These are phyloP conservation scores for Epithele typhae DNA, from an alignment of 768 basidiomycete genomes.

Conservation along the genomic window DNA sequence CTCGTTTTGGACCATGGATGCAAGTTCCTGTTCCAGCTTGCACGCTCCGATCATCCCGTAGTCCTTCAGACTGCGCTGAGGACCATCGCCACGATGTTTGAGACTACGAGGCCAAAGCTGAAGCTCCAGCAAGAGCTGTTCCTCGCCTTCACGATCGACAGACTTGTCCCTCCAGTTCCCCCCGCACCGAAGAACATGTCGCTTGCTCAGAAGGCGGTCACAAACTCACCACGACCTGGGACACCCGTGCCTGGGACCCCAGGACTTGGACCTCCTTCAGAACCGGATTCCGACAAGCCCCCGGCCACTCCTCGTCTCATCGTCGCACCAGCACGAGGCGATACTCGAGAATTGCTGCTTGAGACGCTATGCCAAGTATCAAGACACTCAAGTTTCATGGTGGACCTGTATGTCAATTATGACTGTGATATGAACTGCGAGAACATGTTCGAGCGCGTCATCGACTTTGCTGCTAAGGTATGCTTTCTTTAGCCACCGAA, in stretches of 20 bases:
- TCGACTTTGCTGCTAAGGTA: constrained; percentile 88
- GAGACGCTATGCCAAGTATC: constrained; percentile 83
- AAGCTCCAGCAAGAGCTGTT: constrained; percentile 96
- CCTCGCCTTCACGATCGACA: constrained; percentile 89
- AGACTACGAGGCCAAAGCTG: constrained; percentile 78
- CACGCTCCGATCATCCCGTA: constrained; percentile 79
- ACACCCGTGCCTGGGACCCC: constrained; percentile 37
- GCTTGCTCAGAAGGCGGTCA: constrained; percentile 13
- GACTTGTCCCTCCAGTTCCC: constrained; percentile 60
- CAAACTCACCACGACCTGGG: constrained; percentile 20
- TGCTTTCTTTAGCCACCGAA: constrained; percentile 5
- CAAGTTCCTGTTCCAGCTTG: constrained; percentile 96
- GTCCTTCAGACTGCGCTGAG: constrained; percentile 81
- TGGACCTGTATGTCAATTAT: constrained; percentile 93
- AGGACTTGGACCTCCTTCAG: constrained; percentile 34
- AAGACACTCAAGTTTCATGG: constrained; percentile 86
- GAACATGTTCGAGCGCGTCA: constrained; percentile 86
- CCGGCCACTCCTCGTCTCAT: constrained; percentile 43
- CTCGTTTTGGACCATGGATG: constrained; percentile 88
- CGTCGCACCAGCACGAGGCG: constrained; percentile 76
- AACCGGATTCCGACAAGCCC: constrained; percentile 17
- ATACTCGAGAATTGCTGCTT: constrained; percentile 85
- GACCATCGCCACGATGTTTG: constrained; percentile 82
- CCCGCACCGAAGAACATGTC: constrained; percentile 15
- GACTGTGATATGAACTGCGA: constrained; percentile 97